Evolutionary conservation across 345 rosid genomes (phyloP).

Genomic region (Eucalyptus rudis): DNA sequence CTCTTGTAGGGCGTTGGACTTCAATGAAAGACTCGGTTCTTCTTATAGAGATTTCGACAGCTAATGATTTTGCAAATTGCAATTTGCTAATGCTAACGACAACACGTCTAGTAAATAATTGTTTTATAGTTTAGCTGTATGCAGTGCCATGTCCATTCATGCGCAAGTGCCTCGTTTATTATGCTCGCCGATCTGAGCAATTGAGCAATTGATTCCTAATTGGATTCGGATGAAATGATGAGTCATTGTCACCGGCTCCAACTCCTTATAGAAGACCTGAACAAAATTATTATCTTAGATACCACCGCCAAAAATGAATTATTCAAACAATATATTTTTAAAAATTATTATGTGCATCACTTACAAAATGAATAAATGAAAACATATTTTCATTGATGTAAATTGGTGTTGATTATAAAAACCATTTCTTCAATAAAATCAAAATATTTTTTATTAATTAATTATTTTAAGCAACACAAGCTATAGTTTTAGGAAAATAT

Average conservation of each 20-base stretch:
- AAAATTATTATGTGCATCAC: fast-evolving
- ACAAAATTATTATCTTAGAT: background rate
- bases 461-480: too few relatives aligned
- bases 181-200: background rate
- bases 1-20: background rate
- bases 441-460: too few relatives aligned
- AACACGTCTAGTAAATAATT: background rate
- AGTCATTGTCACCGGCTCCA: background rate
- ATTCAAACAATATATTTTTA: too few relatives aligned
- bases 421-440: too few relatives aligned
- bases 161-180: background rate
- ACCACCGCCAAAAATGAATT: too few relatives aligned
- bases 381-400: too few relatives aligned
- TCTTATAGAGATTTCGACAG: background rate
- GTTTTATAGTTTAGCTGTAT: background rate
- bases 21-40: background rate
- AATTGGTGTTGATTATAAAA: too few relatives aligned
- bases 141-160: background rate
- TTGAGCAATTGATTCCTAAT: background rate
- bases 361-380: too few relatives aligned
- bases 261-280: background rate
- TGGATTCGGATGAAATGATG: background rate
- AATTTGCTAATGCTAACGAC: background rate
- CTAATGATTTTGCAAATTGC: background rate
- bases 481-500: too few relatives aligned